phyloP scores from a whole-genome alignment of 306 rosid species.

The Vigna mungo region DNA sequence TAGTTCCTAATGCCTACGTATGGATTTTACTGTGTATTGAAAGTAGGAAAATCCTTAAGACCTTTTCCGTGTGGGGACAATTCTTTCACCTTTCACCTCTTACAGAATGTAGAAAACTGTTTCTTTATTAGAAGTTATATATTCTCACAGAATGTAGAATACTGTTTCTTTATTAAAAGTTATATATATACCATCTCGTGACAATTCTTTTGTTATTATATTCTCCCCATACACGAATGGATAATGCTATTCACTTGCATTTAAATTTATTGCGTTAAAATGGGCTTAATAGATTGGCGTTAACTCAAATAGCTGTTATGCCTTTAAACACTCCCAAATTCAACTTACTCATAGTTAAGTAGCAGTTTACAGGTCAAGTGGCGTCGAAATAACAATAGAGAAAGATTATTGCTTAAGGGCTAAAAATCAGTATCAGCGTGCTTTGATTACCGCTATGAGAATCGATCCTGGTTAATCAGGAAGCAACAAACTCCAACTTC shows the following conservation, averaged over 20 bases:
- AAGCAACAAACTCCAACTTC: neutral
- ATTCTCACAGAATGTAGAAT: neutral
- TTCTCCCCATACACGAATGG: neutral
- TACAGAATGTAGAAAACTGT: neutral
- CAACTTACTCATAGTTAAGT: neutral
- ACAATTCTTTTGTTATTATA: neutral
- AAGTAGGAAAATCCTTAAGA: neutral
- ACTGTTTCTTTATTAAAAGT: neutral
- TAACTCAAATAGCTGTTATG: neutral
- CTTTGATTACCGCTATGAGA: neutral
- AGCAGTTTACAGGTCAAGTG: too few relatives aligned
- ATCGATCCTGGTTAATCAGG: neutral
- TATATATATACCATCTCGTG: neutral
- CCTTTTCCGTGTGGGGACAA: neutral
- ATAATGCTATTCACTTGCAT: neutral
- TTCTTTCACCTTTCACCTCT: slow-evolving; percentile 7
- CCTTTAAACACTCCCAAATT: neutral
- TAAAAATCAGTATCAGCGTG: neutral
- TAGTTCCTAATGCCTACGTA: neutral
- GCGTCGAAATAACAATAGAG: too few relatives aligned
- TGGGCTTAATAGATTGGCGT: neutral
- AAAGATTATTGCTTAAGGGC: neutral
- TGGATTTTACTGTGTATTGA: neutral
- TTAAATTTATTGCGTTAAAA: neutral
- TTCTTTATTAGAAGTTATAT: neutral